Percentiles rank a stretch among this genome's conserved stretches.
Evolutionary conservation across 345 rosid species (phyloP).

Genomic region (Brassica rapa): DNA sequence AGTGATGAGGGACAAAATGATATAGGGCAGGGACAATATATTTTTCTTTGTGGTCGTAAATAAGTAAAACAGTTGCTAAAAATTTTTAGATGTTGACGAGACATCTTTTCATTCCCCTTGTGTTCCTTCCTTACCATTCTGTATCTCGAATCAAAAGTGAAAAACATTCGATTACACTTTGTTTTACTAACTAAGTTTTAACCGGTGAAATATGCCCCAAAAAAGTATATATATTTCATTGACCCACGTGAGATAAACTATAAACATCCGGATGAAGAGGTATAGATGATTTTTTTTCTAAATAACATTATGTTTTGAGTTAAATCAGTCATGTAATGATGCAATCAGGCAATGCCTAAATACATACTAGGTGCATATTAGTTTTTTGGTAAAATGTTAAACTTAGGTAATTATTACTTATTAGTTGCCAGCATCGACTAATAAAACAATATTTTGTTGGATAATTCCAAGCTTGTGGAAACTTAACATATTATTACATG

Average conservation of each 20-base stretch:
- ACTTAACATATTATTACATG: no score
- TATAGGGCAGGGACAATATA: slow-evolving; percentile 3
- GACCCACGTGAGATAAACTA: slow-evolving; percentile 23
- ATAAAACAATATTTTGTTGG: no score
- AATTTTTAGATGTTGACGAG: slow-evolving; percentile 32
- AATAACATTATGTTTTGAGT: neutral
- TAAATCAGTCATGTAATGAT: neutral
- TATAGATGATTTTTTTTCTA: neutral
- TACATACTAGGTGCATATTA: neutral
- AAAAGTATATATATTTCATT: neutral
- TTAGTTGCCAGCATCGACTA: no score
- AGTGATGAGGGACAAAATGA: slow-evolving; percentile 35
- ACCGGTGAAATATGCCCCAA: neutral
- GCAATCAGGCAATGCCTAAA: neutral
- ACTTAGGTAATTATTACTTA: no score
- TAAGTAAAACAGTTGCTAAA: neutral
- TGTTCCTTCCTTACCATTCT: slow-evolving; percentile 6
- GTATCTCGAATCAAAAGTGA: neutral
- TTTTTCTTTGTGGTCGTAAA: neutral
- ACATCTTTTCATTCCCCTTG: slow-evolving; percentile 29
- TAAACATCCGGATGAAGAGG: neutral
- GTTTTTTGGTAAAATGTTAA: no score
- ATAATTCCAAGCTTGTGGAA: no score
- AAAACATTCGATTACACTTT: slow-evolving; percentile 5
- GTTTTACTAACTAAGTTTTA: slow-evolving; percentile 9